These are phyloP conservation scores for Stephanodiscus minutulus DNA, from an alignment of 108 stramenopile genomes.

Conservation along the genomic window DNA sequence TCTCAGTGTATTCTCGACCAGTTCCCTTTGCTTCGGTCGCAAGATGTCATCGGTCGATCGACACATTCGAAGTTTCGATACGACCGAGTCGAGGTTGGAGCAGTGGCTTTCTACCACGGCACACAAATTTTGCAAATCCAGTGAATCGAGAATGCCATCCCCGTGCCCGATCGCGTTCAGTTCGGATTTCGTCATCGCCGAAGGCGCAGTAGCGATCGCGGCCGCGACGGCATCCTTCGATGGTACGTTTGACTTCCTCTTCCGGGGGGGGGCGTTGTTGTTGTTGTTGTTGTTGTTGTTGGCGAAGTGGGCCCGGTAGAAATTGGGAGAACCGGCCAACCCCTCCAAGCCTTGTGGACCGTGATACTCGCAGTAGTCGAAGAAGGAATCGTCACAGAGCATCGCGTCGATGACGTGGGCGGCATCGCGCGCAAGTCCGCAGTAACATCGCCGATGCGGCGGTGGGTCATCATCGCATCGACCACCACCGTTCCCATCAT, in stretches of 20 bases:
- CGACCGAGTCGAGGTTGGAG: constrained; percentile 14
- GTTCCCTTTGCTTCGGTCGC: constrained; percentile 37
- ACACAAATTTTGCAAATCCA: constrained; percentile 11
- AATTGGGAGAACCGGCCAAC: constrained; percentile 33
- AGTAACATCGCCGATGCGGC: constrained; percentile 11
- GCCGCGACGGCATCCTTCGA: not conserved
- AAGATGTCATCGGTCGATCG: constrained; percentile 19
- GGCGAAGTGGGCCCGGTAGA: constrained; percentile 37
- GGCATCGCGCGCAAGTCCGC: constrained; percentile 26
- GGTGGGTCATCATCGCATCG: not conserved
- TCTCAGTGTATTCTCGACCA: constrained; percentile 31
- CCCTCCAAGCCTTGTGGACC: constrained; percentile 42
- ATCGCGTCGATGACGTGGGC: constrained; percentile 34
- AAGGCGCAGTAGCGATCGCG: not conserved
- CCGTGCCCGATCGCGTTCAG: constrained; percentile 13
- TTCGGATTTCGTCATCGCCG: constrained; percentile 4
- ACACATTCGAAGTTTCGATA: constrained; percentile 17
- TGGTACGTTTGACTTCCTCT: constrained; percentile 9
- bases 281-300: too few species aligned
- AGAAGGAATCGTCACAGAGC: constrained; percentile 28
- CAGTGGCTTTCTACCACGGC: constrained; percentile 14
- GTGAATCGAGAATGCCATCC: not conserved
- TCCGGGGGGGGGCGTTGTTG: too few species aligned
- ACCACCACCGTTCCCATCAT: not conserved
- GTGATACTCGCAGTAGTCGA: constrained; percentile 45